Percentiles rank a stretch among this genome's conserved stretches.
Conservation (phyloP, 2,329 filamentous ascomycete species). For the Paecilomyces variotii region DNA sequence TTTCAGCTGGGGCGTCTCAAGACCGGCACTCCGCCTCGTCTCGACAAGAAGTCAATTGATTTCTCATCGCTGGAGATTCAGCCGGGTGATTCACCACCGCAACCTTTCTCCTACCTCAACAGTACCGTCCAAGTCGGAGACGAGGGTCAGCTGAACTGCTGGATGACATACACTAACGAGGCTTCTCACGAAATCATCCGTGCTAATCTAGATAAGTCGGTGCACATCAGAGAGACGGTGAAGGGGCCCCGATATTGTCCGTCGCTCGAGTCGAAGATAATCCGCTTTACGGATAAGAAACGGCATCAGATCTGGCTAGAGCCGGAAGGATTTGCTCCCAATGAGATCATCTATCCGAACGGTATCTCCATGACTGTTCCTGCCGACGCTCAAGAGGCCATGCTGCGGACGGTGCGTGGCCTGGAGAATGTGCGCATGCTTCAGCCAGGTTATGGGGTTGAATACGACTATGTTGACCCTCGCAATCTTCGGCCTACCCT, state of each 20-base stretch:
- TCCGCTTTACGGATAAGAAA: constrained; percentile 73
- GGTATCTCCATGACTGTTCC: constrained; percentile 96
- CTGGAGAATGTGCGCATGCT: constrained; percentile 86
- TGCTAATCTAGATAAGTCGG: constrained; percentile 85
- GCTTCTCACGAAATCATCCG: constrained; percentile 75
- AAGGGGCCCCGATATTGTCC: constrained; percentile 93
- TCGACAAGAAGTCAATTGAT: constrained; percentile 76
- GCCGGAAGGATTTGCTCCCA: constrained; percentile 81
- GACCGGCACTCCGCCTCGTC: constrained; percentile 86
- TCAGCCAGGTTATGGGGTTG: constrained; percentile 91
- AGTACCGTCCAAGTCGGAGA: constrained; percentile 59
- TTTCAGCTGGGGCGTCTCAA: constrained; percentile 86
- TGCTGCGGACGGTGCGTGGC: constrained; percentile 80
- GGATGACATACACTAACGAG: constrained; percentile 79
- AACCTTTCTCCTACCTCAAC: constrained; percentile 88
- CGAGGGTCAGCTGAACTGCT: constrained; percentile 74
- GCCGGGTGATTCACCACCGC: constrained; percentile 73
- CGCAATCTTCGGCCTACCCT: constrained; percentile 78
- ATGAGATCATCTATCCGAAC: constrained; percentile 87
- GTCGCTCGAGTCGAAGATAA: constrained; percentile 87
- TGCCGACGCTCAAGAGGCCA: constrained; percentile 71
- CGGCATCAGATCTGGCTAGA: constrained; percentile 93
- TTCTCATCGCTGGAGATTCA: constrained; percentile 66
- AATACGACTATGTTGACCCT: constrained; percentile 97
- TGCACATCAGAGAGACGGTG: constrained; percentile 92